Evolutionary conservation across 148 eudicot genomes (phyloP), one percentile per base, ranked within the genome.

Genomic region (Rhododendron vialii): DNA sequence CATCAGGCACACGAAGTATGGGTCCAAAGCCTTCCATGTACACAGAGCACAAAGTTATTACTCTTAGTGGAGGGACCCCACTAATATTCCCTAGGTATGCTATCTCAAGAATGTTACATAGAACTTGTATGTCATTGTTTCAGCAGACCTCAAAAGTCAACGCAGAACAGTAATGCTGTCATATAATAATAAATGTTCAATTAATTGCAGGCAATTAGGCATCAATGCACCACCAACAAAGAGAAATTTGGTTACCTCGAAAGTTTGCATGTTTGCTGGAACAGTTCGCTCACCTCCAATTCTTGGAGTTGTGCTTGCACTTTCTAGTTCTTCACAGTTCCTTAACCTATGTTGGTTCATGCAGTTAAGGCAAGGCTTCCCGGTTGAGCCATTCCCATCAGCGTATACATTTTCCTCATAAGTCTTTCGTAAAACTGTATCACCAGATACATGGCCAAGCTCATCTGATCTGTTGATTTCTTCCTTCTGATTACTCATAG

Each of bases 171-270:
- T 71, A 47, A 84, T 18, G 65, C 79, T n/a, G 78, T 82, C 38
- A 75, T 48, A 63, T 45, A 20, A 30, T 69, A 43, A 41, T 26
- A 24, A 65, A 41, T 47, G 51, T 33, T 9, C 57, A 30, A 51
- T 76, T 8, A 63, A 28, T 20, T 78, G 63, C 78, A 80, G 81
- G 82, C 61, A 82, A 71, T 71, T 33, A 67, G 35, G 35, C 30
- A 67, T 47, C 76, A 75, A 82, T 79, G 11, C 10, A 33, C 43
- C 10, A 45, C 43, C 67, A 59, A 15, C 65, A 76, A 86, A 53
- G 80, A 73, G 76, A 69, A 71, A 88, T 76, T 77, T 22, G 61
- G 85, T 84, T 89, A 94, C 98, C 98, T 90, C 90, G 26, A 45
- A 78, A 38, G 85, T 26, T 86, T 79, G 89, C 20, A 20, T 35